Base-by-base conservation (phyloP, 2,329 filamentous ascomycete genomes). In the Hypoxylon sp. region DNA sequence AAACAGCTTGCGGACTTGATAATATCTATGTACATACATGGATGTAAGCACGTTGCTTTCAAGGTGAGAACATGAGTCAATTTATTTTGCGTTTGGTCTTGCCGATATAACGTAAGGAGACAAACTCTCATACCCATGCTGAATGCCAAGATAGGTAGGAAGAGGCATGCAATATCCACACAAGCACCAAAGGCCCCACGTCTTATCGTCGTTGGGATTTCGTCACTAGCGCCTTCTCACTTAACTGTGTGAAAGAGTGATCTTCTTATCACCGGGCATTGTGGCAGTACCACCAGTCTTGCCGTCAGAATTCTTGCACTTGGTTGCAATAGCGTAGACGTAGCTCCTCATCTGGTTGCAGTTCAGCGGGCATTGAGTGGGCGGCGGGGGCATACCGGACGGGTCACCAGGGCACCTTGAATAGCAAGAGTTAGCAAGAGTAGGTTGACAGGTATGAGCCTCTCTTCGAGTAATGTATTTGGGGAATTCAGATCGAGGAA, bases 311-410 rank as follows among this genome's bases (percentile, higher is more conserved):
- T 24, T 59, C 57, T 65, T 67, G 26, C 65, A 65, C 51, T 65
- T 64, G 3, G 65, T 65, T 11, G 65, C 65, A 26, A 68, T 68
- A 17, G 66, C 66, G 39, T 68, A 68, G 46, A 65, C 37, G 24
- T 53, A 57, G 42, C 55, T 44, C 29, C 66, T 47, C 66, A 65
- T 60, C 44, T 8, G 2, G 39, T 64, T 68, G 55, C 66, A 68
- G 51, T 57, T 68, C 44, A 68, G 11, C 9, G 61, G 66, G 47
- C 61, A 64, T 14, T 26, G 26, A 9, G 55, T 52, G 2, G 55
- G 42, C 4, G 66, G 55, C 10, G 61, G 66, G 4, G 55, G 51
- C 55, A 22, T 33, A 10, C 66, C 66, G 10, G 60, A 65, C 4
- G 66, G 61, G 19, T 58, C 52, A 11, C 37, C 55, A 4, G 60